phyloP scores from a whole-genome alignment of 306 rosid genomes.

The Dalbergia oliveri region DNA sequence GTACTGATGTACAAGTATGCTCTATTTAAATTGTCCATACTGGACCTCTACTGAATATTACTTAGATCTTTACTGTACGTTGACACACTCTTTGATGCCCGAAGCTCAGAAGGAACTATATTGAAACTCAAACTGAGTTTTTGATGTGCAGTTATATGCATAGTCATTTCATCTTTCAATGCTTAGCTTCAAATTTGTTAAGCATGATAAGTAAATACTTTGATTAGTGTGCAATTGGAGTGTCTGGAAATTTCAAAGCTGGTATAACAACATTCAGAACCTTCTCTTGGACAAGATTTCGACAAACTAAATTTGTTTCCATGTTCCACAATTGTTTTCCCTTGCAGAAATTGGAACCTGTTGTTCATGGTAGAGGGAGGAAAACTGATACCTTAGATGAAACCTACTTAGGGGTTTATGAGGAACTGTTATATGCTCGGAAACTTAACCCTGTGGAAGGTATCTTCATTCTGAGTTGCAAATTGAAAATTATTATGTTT shows the following conservation, averaged over 20 bases:
- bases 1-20: neutral
- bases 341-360: constrained; percentile 83
- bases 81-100: neutral
- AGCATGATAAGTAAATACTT: neutral
- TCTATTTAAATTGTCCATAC: neutral
- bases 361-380: constrained; percentile 97
- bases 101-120: neutral
- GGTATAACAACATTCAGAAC: constrained; percentile 8
- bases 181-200: constrained; percentile 30
- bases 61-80: constrained; percentile 9
- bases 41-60: neutral
- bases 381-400: constrained; percentile 73
- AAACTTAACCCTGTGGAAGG: constrained; percentile 93
- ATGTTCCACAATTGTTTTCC: constrained; percentile 36
- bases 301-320: constrained; percentile 25
- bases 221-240: constrained; percentile 10
- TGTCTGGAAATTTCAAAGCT: constrained; percentile 16
- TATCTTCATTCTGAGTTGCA: constrained; percentile 36
- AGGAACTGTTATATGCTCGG: constrained; percentile 88
- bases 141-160: neutral
- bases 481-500: constrained; percentile 12
- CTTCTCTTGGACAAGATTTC: neutral
- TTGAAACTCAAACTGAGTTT: constrained; percentile 7
- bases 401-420: constrained; percentile 81
- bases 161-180: neutral